Conservation (phyloP, 2,329 filamentous ascomycete species). For the Venturia carpophila region DNA sequence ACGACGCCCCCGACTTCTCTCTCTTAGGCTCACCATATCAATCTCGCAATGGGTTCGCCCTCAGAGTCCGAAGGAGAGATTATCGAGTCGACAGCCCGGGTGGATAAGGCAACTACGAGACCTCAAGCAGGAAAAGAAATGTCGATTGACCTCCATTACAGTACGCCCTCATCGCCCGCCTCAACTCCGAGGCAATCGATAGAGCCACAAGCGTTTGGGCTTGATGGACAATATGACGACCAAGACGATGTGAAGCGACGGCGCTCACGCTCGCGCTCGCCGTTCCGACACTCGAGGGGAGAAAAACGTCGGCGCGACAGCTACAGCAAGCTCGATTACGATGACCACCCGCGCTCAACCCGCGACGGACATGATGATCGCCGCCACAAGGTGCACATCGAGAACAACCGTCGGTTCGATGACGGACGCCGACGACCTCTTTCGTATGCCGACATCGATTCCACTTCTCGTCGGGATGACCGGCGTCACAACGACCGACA, state of each 20-base stretch:
- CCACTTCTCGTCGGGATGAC: background rate
- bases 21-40: constrained; percentile 9
- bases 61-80: constrained; percentile 82
- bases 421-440: constrained; percentile 11
- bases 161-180: constrained; percentile 39
- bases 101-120: constrained; percentile 80
- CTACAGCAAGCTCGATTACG: constrained; percentile 24
- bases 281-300: constrained; percentile 43
- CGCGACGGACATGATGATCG: constrained; percentile 28
- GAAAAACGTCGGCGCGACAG: constrained; percentile 57
- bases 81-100: constrained; percentile 55
- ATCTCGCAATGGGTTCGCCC: constrained; percentile 38
- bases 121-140: constrained; percentile 65
- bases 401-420: constrained; percentile 21
- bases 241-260: constrained; percentile 28
- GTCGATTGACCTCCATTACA: constrained; percentile 89
- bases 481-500: constrained; percentile 6
- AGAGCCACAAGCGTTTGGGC: constrained; percentile 10
- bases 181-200: constrained; percentile 15
- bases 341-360: constrained; percentile 40
- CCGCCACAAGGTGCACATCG: constrained; percentile 27
- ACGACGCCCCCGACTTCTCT: background rate
- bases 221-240: constrained; percentile 10
- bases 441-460: constrained; percentile 10
- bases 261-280: constrained; percentile 43